phyloP scores from a whole-genome alignment of 163 green algal species.

The Chlorella variabilis region DNA sequence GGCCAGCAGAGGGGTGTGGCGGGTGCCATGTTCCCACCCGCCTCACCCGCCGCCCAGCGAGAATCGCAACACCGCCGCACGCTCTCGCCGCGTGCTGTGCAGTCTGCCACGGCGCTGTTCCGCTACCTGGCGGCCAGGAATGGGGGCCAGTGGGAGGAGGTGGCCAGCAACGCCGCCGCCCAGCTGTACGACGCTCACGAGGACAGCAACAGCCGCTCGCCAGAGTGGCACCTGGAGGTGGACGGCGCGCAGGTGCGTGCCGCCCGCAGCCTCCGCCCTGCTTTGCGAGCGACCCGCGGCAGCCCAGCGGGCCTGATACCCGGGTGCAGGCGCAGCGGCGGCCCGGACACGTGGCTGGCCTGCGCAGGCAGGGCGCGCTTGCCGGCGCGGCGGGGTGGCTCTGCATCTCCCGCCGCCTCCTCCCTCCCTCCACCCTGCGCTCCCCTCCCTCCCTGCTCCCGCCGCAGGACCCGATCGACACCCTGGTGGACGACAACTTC shows the following conservation, averaged over 20 bases:
- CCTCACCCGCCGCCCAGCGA: too few relatives aligned
- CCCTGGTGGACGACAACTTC: constrained; percentile 58
- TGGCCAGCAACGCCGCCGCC: constrained; percentile 46
- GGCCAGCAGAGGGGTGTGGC: too few relatives aligned
- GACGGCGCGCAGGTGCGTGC: constrained; percentile 28
- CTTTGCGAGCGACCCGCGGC: neutral
- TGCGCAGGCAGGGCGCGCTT: too few relatives aligned
- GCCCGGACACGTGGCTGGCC: too few relatives aligned
- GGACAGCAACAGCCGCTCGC: constrained; percentile 53
- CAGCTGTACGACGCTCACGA: constrained; percentile 80
- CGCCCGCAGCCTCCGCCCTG: neutral
- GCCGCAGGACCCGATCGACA: constrained; percentile 36
- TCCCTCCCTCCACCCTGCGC: too few relatives aligned
- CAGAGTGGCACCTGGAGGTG: constrained; percentile 61
- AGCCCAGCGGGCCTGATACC: neutral
- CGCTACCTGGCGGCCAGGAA: constrained; percentile 55
- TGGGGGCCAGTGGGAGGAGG: constrained; percentile 65
- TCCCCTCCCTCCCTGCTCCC: too few relatives aligned
- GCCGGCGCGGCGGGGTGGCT: too few relatives aligned
- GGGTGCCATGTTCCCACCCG: too few relatives aligned
- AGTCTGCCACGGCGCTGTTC: constrained; percentile 62
- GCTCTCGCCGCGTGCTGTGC: neutral
- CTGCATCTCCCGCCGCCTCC: too few relatives aligned
- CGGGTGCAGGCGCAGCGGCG: too few relatives aligned
- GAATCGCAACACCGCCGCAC: neutral